phyloP scores from a whole-genome alignment of 2,329 filamentous ascomycete genomes.

The Pseudonectria foliicola region DNA sequence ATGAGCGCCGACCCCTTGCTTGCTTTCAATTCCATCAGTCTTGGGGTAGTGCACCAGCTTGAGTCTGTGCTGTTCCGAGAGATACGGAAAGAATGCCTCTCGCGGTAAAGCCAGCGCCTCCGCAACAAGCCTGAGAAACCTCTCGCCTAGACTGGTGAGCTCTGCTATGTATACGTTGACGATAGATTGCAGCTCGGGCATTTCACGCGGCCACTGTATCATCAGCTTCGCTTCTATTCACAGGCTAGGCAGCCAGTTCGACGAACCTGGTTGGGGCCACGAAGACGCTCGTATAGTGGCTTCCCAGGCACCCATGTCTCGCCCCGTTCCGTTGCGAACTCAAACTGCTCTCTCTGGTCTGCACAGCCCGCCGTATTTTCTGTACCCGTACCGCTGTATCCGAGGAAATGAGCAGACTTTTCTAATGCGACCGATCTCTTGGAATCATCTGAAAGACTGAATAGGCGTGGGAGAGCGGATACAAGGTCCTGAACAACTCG shows the following conservation, averaged over 20 bases:
- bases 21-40: conserved; percentile 4
- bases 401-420: conserved; percentile 54
- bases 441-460: conserved; percentile 28
- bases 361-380: conserved; percentile 47
- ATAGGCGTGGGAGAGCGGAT: conserved; percentile 35
- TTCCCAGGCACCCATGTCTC: conserved; percentile 25
- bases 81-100: conserved; percentile 43
- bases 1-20: conserved; percentile 54
- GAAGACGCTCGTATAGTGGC: conserved; percentile 35
- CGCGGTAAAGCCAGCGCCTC: conserved; percentile 43
- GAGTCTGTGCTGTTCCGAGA: conserved; percentile 51
- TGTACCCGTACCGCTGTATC: conserved; percentile 47
- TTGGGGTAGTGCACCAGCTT: conserved; percentile 49
- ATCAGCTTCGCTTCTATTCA: background rate
- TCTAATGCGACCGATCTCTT: conserved; percentile 37
- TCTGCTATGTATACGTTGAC: conserved; percentile 44
- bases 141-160: conserved; percentile 41
- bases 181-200: conserved; percentile 27
- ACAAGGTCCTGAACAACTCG: conserved; percentile 31
- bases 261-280: conserved; percentile 42
- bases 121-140: conserved; percentile 50
- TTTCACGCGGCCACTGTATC: conserved; percentile 34
- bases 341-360: conserved; percentile 52
- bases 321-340: conserved; percentile 49
- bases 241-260: background rate